Conservation (phyloP, 2,329 filamentous ascomycete genomes). For the Chaetomium sp. region DNA sequence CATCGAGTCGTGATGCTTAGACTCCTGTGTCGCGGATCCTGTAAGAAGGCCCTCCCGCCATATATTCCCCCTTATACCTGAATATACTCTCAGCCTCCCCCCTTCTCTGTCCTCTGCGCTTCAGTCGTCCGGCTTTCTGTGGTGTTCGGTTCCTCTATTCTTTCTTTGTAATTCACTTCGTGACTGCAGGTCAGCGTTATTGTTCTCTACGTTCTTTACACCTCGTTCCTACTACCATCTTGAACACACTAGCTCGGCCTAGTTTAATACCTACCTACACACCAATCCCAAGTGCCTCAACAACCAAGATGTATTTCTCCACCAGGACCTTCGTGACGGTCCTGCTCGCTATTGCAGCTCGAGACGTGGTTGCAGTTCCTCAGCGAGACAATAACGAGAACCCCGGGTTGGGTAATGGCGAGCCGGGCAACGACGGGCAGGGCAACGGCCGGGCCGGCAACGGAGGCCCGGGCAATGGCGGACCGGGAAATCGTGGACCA, state of each 20-base stretch:
- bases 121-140: constrained; percentile 12
- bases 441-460: background rate
- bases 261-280: constrained; percentile 20
- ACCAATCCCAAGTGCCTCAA: constrained; percentile 18
- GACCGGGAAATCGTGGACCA: background rate
- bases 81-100: constrained; percentile 4
- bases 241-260: constrained; percentile 28
- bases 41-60: constrained; percentile 21
- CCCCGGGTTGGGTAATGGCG: background rate
- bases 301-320: constrained; percentile 34
- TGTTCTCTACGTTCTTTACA: constrained; percentile 29
- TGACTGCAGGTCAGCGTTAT: constrained; percentile 36
- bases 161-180: constrained; percentile 29
- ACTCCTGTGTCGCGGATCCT: constrained; percentile 32
- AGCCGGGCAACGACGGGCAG: background rate
- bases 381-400: constrained; percentile 15
- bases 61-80: constrained; percentile 29
- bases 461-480: background rate
- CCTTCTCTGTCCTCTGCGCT: constrained; percentile 6
- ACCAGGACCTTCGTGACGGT: constrained; percentile 31
- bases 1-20: constrained; percentile 13
- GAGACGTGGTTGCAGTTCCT: constrained; percentile 30
- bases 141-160: constrained; percentile 15
- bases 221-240: constrained; percentile 18
- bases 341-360: constrained; percentile 34